Percentiles rank a stretch among this genome's conserved stretches.
phyloP scores from a whole-genome alignment of 257 asterid genomes.

The Nyctanthes arbortristis region DNA sequence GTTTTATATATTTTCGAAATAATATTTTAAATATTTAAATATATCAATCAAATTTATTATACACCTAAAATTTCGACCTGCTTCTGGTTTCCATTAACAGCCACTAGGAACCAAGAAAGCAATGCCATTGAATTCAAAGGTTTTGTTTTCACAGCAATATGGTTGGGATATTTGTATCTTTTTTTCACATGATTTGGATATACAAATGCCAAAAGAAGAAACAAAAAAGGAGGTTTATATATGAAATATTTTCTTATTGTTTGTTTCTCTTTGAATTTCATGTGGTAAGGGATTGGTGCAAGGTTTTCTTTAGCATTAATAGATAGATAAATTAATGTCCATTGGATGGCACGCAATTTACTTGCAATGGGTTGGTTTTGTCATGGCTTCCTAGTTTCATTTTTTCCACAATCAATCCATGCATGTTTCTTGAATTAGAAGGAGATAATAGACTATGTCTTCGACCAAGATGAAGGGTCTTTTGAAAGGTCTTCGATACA shows the following conservation, averaged over 20 bases:
- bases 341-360: slow-evolving; percentile 10
- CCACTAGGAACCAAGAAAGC: slow-evolving; percentile 24
- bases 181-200: slow-evolving; percentile 13
- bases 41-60: too few species aligned
- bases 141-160: slow-evolving; percentile 33
- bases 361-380: background rate
- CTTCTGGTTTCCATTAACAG: slow-evolving; percentile 20
- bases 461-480: slow-evolving; percentile 80
- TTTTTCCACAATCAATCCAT: slow-evolving; percentile 14
- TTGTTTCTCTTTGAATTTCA: background rate
- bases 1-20: too few species aligned
- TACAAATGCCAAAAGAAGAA: background rate
- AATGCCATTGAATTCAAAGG: slow-evolving; percentile 36
- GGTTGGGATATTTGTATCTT: slow-evolving; percentile 18
- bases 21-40: too few species aligned
- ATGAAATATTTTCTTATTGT: background rate
- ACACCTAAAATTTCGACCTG: background rate
- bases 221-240: background rate
- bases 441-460: slow-evolving; percentile 35
- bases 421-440: background rate
- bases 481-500: slow-evolving; percentile 76
- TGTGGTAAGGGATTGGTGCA: background rate
- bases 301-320: background rate
- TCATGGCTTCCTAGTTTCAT: background rate
- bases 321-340: too few species aligned